A percentile compares a stretch with the other conserved stretches of the same genome.
Evolutionary conservation across 768 basidiomycete genomes (phyloP).

Genomic region (Pleurotus tuber-regium): DNA sequence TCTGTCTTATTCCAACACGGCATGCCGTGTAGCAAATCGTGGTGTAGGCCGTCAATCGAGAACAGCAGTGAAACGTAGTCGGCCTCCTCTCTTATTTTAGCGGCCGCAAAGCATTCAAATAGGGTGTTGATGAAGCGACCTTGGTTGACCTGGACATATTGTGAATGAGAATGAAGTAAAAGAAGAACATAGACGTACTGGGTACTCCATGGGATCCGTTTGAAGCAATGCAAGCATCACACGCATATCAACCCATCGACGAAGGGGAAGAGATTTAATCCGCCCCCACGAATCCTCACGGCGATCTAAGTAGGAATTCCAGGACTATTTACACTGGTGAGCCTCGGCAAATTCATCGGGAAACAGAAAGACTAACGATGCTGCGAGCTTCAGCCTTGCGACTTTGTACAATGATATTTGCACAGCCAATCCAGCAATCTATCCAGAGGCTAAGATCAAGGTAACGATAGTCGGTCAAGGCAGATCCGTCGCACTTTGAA

Average conservation of each 20-base stretch:
- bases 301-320: slow-evolving; percentile 59
- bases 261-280: slow-evolving; percentile 48
- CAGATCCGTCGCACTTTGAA: slow-evolving; percentile 25
- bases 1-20: slow-evolving; percentile 20
- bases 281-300: slow-evolving; percentile 54
- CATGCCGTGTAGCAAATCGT: slow-evolving; percentile 45
- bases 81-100: slow-evolving; percentile 49
- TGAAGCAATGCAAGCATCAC: slow-evolving; percentile 57
- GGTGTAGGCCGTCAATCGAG: slow-evolving; percentile 52
- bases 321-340: too few relatives aligned
- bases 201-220: slow-evolving; percentile 60
- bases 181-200: slow-evolving; percentile 28
- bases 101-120: slow-evolving; percentile 48
- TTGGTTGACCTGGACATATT: slow-evolving; percentile 36
- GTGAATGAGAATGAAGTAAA: too few relatives aligned
- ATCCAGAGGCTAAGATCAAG: slow-evolving; percentile 55
- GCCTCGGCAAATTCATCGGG: too few relatives aligned
- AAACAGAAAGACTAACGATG: slow-evolving; percentile 14
- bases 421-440: slow-evolving; percentile 74
- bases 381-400: slow-evolving; percentile 16
- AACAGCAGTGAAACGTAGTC: slow-evolving; percentile 58
- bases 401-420: slow-evolving; percentile 49
- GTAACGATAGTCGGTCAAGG: slow-evolving; percentile 18
- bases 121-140: slow-evolving; percentile 54
- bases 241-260: slow-evolving; percentile 58